These are phyloP conservation scores for Auricularia sp. DNA, from an alignment of 768 basidiomycete species.

Conservation along the genomic window DNA sequence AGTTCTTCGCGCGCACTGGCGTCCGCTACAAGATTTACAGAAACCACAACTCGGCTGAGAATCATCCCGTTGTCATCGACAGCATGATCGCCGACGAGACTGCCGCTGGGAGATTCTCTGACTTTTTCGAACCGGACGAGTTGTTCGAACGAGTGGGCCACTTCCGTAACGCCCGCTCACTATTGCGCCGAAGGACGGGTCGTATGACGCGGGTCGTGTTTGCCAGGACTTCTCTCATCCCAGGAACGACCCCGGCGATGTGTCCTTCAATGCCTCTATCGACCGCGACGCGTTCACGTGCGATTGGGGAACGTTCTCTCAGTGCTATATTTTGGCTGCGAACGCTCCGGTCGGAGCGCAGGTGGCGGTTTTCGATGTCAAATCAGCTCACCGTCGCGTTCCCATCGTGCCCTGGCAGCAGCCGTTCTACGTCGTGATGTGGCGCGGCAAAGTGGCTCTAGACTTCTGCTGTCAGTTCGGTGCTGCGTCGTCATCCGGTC, in stretches of 20 bases:
- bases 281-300: conserved; percentile 23
- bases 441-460: conserved; percentile 4
- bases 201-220: too few relatives aligned
- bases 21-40: too few relatives aligned
- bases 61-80: too few relatives aligned
- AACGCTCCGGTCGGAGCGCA: conserved; percentile 24
- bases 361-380: neutral
- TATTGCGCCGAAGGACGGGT: conserved; percentile 15
- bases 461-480: neutral
- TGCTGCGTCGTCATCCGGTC: neutral
- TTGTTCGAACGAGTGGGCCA: conserved; percentile 18
- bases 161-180: conserved; percentile 24
- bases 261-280: conserved; percentile 24
- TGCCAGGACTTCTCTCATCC: too few relatives aligned
- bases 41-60: too few relatives aligned
- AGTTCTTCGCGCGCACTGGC: too few relatives aligned
- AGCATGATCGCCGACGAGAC: too few relatives aligned
- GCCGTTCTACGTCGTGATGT: conserved; percentile 17
- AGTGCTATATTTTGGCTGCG: conserved; percentile 11
- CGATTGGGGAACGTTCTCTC: conserved; percentile 30
- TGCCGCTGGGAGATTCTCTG: too few relatives aligned
- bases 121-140: conserved; percentile 1
- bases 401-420: conserved; percentile 26
- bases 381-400: too few relatives aligned
- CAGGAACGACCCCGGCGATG: conserved; percentile 12